Evolutionary conservation across 2,329 filamentous ascomycete species (phyloP), one percentile per base, ranked within the genome.

Genomic region (Rutstroemia sydowiana): DNA sequence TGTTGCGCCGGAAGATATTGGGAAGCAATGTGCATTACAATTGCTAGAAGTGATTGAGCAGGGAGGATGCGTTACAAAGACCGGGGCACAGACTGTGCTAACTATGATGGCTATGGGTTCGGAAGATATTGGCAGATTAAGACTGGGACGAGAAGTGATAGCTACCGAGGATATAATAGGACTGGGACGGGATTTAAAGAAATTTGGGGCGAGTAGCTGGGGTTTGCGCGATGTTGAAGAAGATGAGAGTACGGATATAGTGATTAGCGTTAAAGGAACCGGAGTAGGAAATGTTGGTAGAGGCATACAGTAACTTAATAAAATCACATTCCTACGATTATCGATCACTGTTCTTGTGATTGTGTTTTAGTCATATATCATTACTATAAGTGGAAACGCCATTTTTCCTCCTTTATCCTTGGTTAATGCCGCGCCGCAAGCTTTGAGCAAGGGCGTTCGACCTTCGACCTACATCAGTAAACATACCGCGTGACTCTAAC

Each of bases 81-180:
- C 85, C 3, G 87, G 88, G 2, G 83, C 84, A 5, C 75, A 81
- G 3, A 92, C 85, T 0, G 77, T 95, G 58, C 69, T 98, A 48
- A 87, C 84, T 16, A 74, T 98, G 57, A 98, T 98, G 93, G 89
- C 91, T 31, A 97, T 98, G 93, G 93, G 93, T 0, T 88, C 87
- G 1, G 93, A 97, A 67, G 93, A 98, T 68, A 90, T 98, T 13
- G 93, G 93, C 4, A 79, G 93, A 54, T 69, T 98, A 59, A 81
- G 88, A 57, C 67, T 98, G 53, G 89, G 91, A 30, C 84, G 82
- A 61, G 87, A 92, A 43, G 82, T 96, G 0, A 70, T 97, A 42
- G 91, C 83, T 0, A 86, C 84, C 2, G 88, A 95, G 66, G 85
- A 88, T 54, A 75, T 89, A 48, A 78, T 98, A 52, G 81, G 82